Percentiles rank a stretch among this genome's conserved stretches.
These are phyloP conservation scores for Hypsizygus ulmarius DNA, from an alignment of 1,284 basidiomycete species.

Conservation along the genomic window DNA sequence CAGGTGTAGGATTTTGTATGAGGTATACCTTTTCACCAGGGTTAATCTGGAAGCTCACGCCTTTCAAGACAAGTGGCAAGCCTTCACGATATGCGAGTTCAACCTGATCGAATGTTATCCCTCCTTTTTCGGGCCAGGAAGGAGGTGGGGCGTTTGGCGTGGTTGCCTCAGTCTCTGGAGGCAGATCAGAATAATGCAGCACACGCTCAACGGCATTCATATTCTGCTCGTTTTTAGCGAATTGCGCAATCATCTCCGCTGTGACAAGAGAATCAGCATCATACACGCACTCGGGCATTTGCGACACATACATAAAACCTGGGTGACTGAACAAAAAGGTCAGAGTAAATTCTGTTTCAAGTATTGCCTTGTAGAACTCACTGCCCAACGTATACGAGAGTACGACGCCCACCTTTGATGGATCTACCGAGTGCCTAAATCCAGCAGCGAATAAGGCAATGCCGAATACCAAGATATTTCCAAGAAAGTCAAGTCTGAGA, in stretches of 20 bases:
- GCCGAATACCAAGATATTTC: slow-evolving; percentile 69
- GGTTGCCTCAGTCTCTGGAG: slow-evolving; percentile 43
- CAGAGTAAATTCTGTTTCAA: neutral
- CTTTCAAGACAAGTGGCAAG: slow-evolving; percentile 71
- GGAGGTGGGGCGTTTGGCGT: slow-evolving; percentile 51
- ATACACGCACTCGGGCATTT: neutral
- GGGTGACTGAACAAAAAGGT: slow-evolving; percentile 43
- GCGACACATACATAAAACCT: slow-evolving; percentile 47
- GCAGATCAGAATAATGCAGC: slow-evolving; percentile 55
- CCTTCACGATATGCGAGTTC: slow-evolving; percentile 68
- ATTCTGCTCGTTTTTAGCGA: slow-evolving; percentile 63
- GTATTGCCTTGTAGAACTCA: slow-evolving; percentile 31
- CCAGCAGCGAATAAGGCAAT: slow-evolving; percentile 69
- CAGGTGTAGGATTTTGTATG: neutral
- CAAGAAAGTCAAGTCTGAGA: slow-evolving; percentile 65
- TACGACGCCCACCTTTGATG: slow-evolving; percentile 56
- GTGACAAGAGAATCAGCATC: slow-evolving; percentile 5
- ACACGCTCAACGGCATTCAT: slow-evolving; percentile 74
- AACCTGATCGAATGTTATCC: slow-evolving; percentile 61
- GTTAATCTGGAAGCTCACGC: slow-evolving; percentile 58
- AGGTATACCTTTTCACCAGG: slow-evolving; percentile 66
- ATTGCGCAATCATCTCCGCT: slow-evolving; percentile 58
- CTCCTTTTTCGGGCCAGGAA: slow-evolving; percentile 67
- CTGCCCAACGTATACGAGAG: slow-evolving; percentile 61
- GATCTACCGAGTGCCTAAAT: slow-evolving; percentile 45